phyloP scores from a whole-genome alignment of 495 filamentous ascomycete genomes.

The Letharia columbiana region DNA sequence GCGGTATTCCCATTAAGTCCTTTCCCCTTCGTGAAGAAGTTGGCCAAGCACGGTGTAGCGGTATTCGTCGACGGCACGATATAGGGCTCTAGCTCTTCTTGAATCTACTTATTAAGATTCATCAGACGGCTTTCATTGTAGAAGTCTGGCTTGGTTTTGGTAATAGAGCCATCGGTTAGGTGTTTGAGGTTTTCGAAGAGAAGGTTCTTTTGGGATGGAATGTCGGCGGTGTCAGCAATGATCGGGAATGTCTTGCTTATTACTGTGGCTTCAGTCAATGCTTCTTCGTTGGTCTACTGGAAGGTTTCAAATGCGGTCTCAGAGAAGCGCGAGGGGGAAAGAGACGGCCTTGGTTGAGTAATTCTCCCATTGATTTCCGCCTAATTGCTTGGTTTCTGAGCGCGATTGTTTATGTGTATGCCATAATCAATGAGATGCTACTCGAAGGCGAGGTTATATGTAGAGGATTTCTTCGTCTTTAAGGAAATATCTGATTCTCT shows the following conservation, averaged over 20 bases:
- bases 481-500: constrained; percentile 1
- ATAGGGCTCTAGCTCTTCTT: too few relatives aligned
- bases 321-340: not conserved
- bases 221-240: not conserved
- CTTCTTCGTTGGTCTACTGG: not conserved
- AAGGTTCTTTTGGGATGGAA: not conserved
- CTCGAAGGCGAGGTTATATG: not conserved
- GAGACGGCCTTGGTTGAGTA: not conserved
- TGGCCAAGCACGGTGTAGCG: too few relatives aligned
- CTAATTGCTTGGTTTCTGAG: not conserved
- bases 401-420: not conserved
- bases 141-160: not conserved
- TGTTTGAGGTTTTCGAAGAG: not conserved
- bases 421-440: constrained; percentile 5
- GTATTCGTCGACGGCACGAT: too few relatives aligned
- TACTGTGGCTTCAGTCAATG: not conserved
- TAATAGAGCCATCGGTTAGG: not conserved
- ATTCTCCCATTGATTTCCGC: not conserved
- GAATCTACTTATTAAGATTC: not conserved
- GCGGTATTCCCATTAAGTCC: too few relatives aligned
- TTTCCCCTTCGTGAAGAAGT: too few relatives aligned
- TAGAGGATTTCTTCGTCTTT: not conserved
- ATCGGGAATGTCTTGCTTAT: not conserved
- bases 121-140: not conserved
- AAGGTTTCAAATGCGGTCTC: not conserved